Percentiles rank a stretch among this genome's conserved stretches.
These are phyloP conservation scores for Acacia melanoxylon DNA, from an alignment of 306 rosid genomes.

Conservation along the genomic window DNA sequence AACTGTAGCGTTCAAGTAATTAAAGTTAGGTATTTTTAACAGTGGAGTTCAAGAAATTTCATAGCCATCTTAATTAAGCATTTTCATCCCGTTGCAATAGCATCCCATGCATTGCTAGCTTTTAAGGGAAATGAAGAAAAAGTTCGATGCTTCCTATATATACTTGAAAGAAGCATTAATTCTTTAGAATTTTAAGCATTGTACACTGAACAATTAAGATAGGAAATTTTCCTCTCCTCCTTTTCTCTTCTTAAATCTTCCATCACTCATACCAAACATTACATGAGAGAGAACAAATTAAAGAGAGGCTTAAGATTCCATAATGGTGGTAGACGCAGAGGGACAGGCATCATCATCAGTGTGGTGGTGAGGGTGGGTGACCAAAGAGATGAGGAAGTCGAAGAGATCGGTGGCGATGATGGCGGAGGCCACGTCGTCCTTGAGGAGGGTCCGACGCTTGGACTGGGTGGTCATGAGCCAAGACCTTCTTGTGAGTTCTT, in stretches of 20 bases:
- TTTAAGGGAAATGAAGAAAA: too few relatives aligned
- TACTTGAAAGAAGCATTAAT: not conserved
- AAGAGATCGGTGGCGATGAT: slow-evolving; percentile 55
- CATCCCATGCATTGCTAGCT: not conserved
- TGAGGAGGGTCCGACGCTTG: slow-evolving; percentile 54
- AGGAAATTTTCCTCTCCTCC: too few relatives aligned
- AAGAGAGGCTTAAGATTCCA: not conserved
- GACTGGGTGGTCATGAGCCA: slow-evolving; percentile 53
- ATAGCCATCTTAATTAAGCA: not conserved
- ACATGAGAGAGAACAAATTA: not conserved
- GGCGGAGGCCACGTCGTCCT: slow-evolving; percentile 59
- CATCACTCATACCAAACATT: too few relatives aligned
- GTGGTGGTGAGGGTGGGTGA: slow-evolving; percentile 19
- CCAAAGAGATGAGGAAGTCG: slow-evolving; percentile 50
- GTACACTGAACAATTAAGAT: not conserved
- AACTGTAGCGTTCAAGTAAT: not conserved
- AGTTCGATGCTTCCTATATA: not conserved
- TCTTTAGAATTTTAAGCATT: too few relatives aligned
- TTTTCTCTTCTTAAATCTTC: too few relatives aligned
- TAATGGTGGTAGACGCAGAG: not conserved
- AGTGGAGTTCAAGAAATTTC: not conserved
- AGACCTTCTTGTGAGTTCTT: slow-evolving; percentile 52
- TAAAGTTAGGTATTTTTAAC: too few relatives aligned
- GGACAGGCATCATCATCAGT: not conserved
- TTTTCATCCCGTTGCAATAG: too few relatives aligned